Base-by-base conservation (phyloP, 2,329 filamentous ascomycete genomes). In the Xylaria sp. region DNA sequence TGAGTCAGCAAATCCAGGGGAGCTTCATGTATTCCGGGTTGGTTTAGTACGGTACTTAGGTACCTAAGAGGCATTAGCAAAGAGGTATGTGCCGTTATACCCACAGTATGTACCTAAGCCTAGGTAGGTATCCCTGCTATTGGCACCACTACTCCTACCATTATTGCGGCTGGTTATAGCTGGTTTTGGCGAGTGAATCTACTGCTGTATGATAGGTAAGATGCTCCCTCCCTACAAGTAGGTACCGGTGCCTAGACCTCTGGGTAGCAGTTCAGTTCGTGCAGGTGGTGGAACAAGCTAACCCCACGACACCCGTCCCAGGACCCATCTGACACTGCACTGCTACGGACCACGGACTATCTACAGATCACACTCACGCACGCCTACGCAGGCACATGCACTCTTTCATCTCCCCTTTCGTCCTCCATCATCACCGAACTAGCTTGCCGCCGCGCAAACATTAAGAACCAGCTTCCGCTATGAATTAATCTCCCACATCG, bases 401-500 rank as follows among this genome's bases (percentile, higher is more conserved):
- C 58, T 65, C 58, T 32, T 54, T 34, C 30, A 54, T 61, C 58
- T 47, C 55, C 21, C 42, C 54, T 9, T 39, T 45, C 34, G 45
- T 59, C 48, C 47, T 8, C 14, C 12, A 5, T 47, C 42, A 27
- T 60, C n/a, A 45, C 42, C 39, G 36, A 56, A 60, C 59, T 30
- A 34, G 51, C 56, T 57, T 30, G 53, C 51, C n/a, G 19, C 58
- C 42, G 51, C 54, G 67, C 48, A 39, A 21, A 47, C 59, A 21
- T 57, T 39, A 8, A 48, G 14, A 12, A 34, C 48, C 48, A 24
- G 12, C 61, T 36, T 64, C 70, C 73, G 76, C 73, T 71, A 78
- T 78, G 76, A 75, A 76, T 75, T 78, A 70, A 76, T 65, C 61
- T 36, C 68, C 67, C 69, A 58, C 36, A 57, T 65, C 61, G 60